Conservation (phyloP, 768 basidiomycete species). For the Sarcodon sp. region DNA sequence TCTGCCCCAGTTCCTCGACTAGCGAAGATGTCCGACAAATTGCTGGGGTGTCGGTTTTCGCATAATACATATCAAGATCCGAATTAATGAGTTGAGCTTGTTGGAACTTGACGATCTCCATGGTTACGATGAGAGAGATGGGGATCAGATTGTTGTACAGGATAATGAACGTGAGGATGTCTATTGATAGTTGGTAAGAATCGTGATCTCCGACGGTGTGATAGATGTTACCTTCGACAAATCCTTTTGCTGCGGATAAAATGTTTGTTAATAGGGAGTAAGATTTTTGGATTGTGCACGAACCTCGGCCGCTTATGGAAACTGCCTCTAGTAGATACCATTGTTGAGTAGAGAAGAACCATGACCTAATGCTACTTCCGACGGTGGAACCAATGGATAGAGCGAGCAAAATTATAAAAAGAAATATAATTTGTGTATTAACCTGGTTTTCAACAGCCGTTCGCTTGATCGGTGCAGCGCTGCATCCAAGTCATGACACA, state of each 20-base stretch:
- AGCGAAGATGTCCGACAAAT: slow-evolving; percentile 96
- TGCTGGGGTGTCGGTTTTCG: slow-evolving; percentile 89
- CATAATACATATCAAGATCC: slow-evolving; percentile 98
- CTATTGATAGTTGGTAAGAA: slow-evolving; percentile 23
- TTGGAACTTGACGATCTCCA: slow-evolving; percentile 98
- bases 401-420: slow-evolving; percentile 79
- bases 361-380: slow-evolving; percentile 82
- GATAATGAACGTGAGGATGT: slow-evolving; percentile 97
- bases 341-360: slow-evolving; percentile 77
- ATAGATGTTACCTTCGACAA: slow-evolving; percentile 61
- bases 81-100: slow-evolving; percentile 96
- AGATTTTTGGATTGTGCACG: slow-evolving; percentile 10
- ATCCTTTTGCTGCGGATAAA: slow-evolving; percentile 43
- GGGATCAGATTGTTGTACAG: slow-evolving; percentile 99
- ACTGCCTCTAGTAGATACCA: slow-evolving; percentile 79
- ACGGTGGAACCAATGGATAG: slow-evolving; percentile 87
- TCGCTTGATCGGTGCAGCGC: slow-evolving; percentile 92
- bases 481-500: slow-evolving; percentile 15
- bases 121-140: slow-evolving; percentile 97
- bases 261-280: slow-evolving; percentile 1
- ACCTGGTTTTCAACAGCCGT: slow-evolving; percentile 95
- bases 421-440: slow-evolving; percentile 90
- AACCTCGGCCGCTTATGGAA: slow-evolving; percentile 53
- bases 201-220: neutral
- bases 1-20: slow-evolving; percentile 97